Conservation (phyloP, 2,329 filamentous ascomycete species). For the Drechslerella dactyloides region DNA sequence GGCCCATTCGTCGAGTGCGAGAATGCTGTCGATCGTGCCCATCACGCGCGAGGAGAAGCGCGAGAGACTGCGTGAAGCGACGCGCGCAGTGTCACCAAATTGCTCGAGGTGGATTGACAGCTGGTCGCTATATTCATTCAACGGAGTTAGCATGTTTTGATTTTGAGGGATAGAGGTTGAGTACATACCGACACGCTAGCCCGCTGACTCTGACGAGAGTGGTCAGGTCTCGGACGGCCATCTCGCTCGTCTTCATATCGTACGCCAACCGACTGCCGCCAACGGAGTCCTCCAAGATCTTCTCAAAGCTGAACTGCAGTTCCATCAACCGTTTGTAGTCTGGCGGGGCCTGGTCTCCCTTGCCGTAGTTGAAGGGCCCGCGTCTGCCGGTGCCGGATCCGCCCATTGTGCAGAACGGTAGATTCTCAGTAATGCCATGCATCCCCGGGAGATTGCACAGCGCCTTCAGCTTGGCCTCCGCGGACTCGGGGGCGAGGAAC, state of each 20-base stretch:
- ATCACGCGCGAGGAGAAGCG: conserved; percentile 65
- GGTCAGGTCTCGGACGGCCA: conserved; percentile 74
- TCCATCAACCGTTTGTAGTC: conserved; percentile 64
- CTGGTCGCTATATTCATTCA: conserved; percentile 64
- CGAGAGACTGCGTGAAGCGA: conserved; percentile 71
- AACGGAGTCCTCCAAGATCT: conserved; percentile 72
- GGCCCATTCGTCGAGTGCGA: conserved; percentile 54
- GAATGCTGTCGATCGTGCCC: conserved; percentile 53
- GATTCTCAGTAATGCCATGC: conserved; percentile 31
- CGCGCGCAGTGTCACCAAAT: conserved; percentile 73
- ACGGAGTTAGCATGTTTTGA: neutral
- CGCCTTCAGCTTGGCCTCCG: conserved; percentile 20
- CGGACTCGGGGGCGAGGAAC: conserved; percentile 19
- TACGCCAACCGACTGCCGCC: conserved; percentile 72
- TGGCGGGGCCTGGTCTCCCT: conserved; percentile 42
- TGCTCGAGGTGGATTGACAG: conserved; percentile 76
- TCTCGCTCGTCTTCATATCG: conserved; percentile 79
- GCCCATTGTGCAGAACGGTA: conserved; percentile 26
- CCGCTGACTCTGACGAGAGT: conserved; percentile 69
- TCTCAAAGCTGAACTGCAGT: conserved; percentile 76
- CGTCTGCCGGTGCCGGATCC: conserved; percentile 3
- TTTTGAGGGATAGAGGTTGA: neutral
- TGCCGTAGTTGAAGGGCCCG: conserved; percentile 33
- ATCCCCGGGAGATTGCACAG: conserved; percentile 35
- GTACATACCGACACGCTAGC: conserved; percentile 49